phyloP scores from a whole-genome alignment of 2,329 filamentous ascomycete species.

The Beauveria medogensis region DNA sequence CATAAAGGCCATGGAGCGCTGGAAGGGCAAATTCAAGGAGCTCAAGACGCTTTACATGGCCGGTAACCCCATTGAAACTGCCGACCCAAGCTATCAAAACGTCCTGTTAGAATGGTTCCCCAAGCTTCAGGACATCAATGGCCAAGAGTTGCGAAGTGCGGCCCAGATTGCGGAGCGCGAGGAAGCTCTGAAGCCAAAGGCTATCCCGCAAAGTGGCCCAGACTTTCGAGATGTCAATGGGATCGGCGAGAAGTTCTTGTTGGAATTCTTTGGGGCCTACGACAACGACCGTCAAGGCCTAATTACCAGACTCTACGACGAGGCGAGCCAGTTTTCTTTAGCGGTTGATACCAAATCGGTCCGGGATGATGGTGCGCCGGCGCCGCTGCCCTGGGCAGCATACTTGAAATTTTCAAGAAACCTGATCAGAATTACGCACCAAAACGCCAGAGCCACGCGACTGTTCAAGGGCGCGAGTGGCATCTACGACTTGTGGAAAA shows the following conservation, averaged over 20 bases:
- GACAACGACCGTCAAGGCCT: constrained; percentile 62
- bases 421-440: constrained; percentile 58
- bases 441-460: constrained; percentile 54
- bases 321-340: constrained; percentile 65
- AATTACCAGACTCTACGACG: constrained; percentile 64
- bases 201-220: constrained; percentile 55
- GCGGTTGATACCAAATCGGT: constrained; percentile 56
- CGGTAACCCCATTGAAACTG: constrained; percentile 63
- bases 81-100: constrained; percentile 51
- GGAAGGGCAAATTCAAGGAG: constrained; percentile 68
- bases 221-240: constrained; percentile 67
- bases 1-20: constrained; percentile 59
- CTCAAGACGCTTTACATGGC: constrained; percentile 75
- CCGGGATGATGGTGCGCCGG: constrained; percentile 36
- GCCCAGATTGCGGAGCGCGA: constrained; percentile 56
- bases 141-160: constrained; percentile 62
- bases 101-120: constrained; percentile 79
- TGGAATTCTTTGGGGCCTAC: constrained; percentile 64
- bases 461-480: constrained; percentile 54
- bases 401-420: constrained; percentile 78
- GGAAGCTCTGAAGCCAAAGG: constrained; percentile 41
- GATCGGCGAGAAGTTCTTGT: constrained; percentile 68
- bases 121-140: constrained; percentile 68
- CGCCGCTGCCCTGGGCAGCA: constrained; percentile 55
- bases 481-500: constrained; percentile 62